These are phyloP conservation scores for Aureococcus anophagefferens DNA, from an alignment of 108 stramenopile genomes.

Conservation along the genomic window DNA sequence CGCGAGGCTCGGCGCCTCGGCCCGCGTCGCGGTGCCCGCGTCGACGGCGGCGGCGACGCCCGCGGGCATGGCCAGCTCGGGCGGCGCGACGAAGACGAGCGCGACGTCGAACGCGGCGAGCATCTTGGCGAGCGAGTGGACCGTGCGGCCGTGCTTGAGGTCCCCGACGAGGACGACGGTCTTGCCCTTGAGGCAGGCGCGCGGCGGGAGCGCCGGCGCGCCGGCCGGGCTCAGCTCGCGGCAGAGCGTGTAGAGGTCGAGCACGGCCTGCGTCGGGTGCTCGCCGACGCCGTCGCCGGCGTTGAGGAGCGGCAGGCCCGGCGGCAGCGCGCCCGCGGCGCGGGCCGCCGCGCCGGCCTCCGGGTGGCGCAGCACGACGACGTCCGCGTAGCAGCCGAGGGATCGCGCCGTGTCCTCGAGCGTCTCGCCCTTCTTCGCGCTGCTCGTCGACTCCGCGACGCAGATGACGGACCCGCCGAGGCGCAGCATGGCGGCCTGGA, in stretches of 20 bases:
- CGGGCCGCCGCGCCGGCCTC: slow-evolving; percentile 41
- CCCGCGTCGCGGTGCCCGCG: slow-evolving; percentile 45
- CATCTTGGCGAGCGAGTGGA: slow-evolving; percentile 81
- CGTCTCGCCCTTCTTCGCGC: slow-evolving; percentile 86
- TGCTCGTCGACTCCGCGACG: slow-evolving; percentile 53
- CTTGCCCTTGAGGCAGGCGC: slow-evolving; percentile 9
- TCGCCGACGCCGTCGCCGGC: slow-evolving; percentile 94
- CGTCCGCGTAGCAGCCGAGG: slow-evolving; percentile 78
- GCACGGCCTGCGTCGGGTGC: slow-evolving; percentile 95
- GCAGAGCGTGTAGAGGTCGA: slow-evolving; percentile 85
- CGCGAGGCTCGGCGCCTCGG: slow-evolving; percentile 36
- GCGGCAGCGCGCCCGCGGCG: background rate
- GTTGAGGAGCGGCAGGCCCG: slow-evolving; percentile 71
- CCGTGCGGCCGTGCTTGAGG: slow-evolving; percentile 91
- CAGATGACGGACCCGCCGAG: slow-evolving; percentile 55
- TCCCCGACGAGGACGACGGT: slow-evolving; percentile 79
- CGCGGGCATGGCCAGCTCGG: slow-evolving; percentile 67
- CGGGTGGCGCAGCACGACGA: slow-evolving; percentile 80
- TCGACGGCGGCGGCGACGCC: slow-evolving; percentile 62
- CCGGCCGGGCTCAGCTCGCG: slow-evolving; percentile 55
- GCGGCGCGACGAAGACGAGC: slow-evolving; percentile 74
- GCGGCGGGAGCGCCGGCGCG: background rate
- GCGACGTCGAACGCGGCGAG: slow-evolving; percentile 55
- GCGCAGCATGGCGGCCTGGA: slow-evolving; percentile 86
- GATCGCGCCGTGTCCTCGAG: slow-evolving; percentile 80